Evolutionary conservation across 345 rosid species (phyloP), one percentile per base, ranked within the genome.

Genomic region (Rhodamnia rubescens): DNA sequence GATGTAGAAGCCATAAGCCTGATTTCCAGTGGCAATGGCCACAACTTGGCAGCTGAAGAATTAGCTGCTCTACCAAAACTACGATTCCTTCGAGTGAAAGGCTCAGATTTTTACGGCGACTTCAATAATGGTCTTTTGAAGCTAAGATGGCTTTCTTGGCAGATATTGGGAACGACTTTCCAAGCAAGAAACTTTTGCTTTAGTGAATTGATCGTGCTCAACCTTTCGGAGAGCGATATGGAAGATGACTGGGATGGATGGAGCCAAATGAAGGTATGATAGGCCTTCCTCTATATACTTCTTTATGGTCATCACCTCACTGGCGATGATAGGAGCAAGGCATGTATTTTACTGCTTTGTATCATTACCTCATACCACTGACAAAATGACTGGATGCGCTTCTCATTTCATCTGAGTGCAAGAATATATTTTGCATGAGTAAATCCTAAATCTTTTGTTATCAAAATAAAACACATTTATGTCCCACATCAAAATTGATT

Each of bases 81-180:
- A 5, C 2, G 69, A 9, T 58, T 58, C 36, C 36, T 59, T 59
- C 36, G 4, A 59, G 74, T 4, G 0, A 27, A 27, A 6, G 36
- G 69, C 36, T n/a, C 4, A 0, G 2, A 27, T 13, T 27, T 59
- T 59, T 59, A 0, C 0, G 36, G 74, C 9, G 2, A 59, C 74
- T n/a, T 58, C 0, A 2, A 2, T 0, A n/a, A 12, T n/a, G 0
- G 0, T 5, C 32, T 58, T 58, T 2, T 0, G 2, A 1, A n/a
- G 4, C 1, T 58, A 58, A 58, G 18, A 58, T 58, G 69, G 69
- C 69, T 58, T 58, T 58, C 69, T 58, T 58, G 69, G 32, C 64
- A 5, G 0, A n/a, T 0, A 11, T 5, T 1, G 2, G 1, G 6
- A 58, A n/a, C 0, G 0, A 5, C 0, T n/a, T 2, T n/a, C 8